Evolutionary conservation across 805 yeast genomes (phyloP), one percentile per base, ranked within the genome.

Genomic region (Lipomyces anomalus): DNA sequence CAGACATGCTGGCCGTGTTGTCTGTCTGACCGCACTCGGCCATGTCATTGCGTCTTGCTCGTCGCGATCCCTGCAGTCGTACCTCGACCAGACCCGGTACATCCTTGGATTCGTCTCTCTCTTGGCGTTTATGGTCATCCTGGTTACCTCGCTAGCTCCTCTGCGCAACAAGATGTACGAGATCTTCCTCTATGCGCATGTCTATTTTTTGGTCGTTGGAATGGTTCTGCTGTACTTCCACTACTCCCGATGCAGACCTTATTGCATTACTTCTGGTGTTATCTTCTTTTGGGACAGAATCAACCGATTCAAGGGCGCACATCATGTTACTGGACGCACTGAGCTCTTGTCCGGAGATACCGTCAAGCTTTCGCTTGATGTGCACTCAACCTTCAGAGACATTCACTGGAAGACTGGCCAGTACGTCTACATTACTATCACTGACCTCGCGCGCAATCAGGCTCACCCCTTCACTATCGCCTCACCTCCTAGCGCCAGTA

Each of bases 381-480:
- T 50, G 38, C 37, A 51, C 48, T 50, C 55, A 38, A 50, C 50
- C 40, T 35, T 42, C 42, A 52, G 55, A 22, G 52, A 47, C 39
- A 50, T 50, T 38, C 55, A 50, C 50, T 50, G 55, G 55, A 41
- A 50, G 47, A 50, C 55, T 38, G 55, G 55, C 38, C 55, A 50
- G 53, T 50, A 49, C 38, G 55, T 51, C 40, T 51, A 49, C 44
- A 41, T 51, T 43, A 50, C 54, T 26, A 46, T 48, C 39, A 29
- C 30, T 41, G 50, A 50, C 48, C 45, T 51, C n/a, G 55, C 55
- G 3, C 45, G 46, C 17, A 38, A 43, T 48, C 54, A 51, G 54
- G 53, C 55, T 20, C 55, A 51, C 32, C 55, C 55, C 21, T 51
- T 51, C 50, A 51, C 55, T n/a, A 51, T 51, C 28, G 55, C 55